Evolutionary conservation across 371 early-diverging fungal species (phyloP), one percentile per base, ranked within the genome.

Genomic region (Syncephalastrum monosporum): DNA sequence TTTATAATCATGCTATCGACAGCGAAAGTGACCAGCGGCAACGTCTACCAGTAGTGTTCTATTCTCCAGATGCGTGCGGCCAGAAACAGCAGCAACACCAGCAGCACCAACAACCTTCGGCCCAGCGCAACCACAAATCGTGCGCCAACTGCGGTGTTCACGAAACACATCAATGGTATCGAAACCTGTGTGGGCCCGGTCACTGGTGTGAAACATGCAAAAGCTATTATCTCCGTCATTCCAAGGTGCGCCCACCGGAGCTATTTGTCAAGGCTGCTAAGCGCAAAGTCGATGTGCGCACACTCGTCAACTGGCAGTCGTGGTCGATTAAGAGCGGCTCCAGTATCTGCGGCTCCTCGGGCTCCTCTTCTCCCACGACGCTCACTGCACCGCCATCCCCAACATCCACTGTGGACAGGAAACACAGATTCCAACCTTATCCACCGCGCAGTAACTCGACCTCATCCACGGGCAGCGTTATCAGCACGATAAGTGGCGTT

Each of bases 171-270:
- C 77, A 77, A 59, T 77, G 77, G 74, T 77, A 74, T 50, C 64
- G 77, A 14, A 77, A 74, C 42, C 45, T 69, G 21, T 65, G 67
- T 53, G 77, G 77, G 17, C 29, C 63, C 29, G 77, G 77, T 3
- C 68, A 74, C 45, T 77, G 77, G 77, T 77, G 77, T 47, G 74
- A 77, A 42, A 77, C 74, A 1, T 77, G 77, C 50, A 77, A 74
- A 60, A 70, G 68, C 15, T 77, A 77, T 33, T 74, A 70, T 25
- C 53, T 74, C 5, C 65, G 77, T 24, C 68, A 77, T 59, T 66
- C 61, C 6, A 69, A 64, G 43, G 59, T 72, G 1, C 61, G 77
- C n/a, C 77, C 77, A 15, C 50, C 68, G 1, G 67, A 68, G 44
- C 43, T 77, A 1, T 74, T 72, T 63, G 54, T 74, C 45, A 77